Evolutionary conservation across 169 alveolate species (phyloP).

Genomic region (Perkinsus marinus): DNA sequence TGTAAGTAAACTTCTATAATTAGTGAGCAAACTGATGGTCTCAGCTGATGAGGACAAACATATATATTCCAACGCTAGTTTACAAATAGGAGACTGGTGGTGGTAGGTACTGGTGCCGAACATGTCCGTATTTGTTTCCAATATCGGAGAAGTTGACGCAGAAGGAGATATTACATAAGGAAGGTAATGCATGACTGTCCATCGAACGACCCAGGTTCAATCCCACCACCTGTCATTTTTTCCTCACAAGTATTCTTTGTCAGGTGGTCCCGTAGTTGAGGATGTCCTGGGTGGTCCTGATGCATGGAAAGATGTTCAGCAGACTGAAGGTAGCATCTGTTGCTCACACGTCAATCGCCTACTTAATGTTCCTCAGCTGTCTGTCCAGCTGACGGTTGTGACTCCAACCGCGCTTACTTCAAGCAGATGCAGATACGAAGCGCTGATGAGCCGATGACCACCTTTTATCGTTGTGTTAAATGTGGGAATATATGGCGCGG

Average conservation of each 20-base stretch:
- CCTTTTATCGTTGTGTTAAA: conserved; percentile 53
- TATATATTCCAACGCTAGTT: too few relatives aligned
- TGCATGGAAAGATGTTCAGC: conserved; percentile 48
- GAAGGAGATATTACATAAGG: conserved; percentile 18
- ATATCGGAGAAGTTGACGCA: conserved; percentile 30
- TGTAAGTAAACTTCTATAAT: too few relatives aligned
- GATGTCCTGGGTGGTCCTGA: conserved; percentile 37
- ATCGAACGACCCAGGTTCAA: conserved; percentile 6
- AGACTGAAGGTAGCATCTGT: background rate
- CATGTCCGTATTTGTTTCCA: conserved; percentile 64
- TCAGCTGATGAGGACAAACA: too few relatives aligned
- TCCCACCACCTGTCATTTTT: background rate
- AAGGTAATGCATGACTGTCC: conserved; percentile 19
- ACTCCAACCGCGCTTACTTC: conserved; percentile 51
- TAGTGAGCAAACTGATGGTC: too few relatives aligned
- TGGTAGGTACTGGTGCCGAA: conserved; percentile 49
- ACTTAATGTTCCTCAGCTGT: conserved; percentile 20
- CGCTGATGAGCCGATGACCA: conserved; percentile 76
- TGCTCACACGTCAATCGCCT: background rate
- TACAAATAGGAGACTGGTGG: too few relatives aligned
- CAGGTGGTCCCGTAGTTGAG: conserved; percentile 8
- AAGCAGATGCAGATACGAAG: conserved; percentile 62
- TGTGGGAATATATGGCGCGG: conserved; percentile 27
- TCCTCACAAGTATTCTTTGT: background rate
- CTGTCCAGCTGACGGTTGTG: conserved; percentile 51